Conservation (phyloP, 306 rosid genomes). For the Prunus mongolica region DNA sequence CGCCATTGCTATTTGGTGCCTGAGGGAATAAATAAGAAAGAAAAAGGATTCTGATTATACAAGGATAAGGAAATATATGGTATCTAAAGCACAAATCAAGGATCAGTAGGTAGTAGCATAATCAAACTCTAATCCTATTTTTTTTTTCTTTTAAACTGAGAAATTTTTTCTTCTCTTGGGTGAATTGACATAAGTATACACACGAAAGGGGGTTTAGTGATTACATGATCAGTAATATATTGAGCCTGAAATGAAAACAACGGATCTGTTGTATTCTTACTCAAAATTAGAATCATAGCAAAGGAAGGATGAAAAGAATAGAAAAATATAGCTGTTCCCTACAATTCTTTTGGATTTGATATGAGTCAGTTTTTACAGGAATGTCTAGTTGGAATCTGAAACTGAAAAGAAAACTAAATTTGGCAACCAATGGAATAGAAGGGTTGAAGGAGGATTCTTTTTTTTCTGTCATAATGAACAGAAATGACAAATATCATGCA, state of each 20-base stretch:
- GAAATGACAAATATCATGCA: constrained; percentile 11
- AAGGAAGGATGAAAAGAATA: neutral
- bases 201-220: constrained; percentile 17
- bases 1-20: constrained; percentile 73
- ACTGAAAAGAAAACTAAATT: neutral
- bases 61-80: neutral
- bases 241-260: neutral
- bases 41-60: neutral
- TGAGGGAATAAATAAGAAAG: constrained; percentile 20
- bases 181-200: neutral
- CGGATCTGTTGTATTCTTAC: neutral
- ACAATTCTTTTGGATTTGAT: neutral
- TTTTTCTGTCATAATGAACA: neutral
- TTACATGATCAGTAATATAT: constrained; percentile 3
- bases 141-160: neutral
- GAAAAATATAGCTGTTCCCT: neutral
- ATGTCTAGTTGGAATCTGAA: neutral
- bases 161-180: neutral
- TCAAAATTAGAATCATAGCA: too few relatives aligned
- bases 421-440: neutral
- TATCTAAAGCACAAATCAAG: neutral
- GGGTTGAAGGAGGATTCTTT: neutral
- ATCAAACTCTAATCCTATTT: neutral
- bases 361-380: neutral
- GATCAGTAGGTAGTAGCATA: neutral